These are phyloP conservation scores for Piper betle DNA, from an alignment of 164 flowering plant genomes.

Conservation along the genomic window DNA sequence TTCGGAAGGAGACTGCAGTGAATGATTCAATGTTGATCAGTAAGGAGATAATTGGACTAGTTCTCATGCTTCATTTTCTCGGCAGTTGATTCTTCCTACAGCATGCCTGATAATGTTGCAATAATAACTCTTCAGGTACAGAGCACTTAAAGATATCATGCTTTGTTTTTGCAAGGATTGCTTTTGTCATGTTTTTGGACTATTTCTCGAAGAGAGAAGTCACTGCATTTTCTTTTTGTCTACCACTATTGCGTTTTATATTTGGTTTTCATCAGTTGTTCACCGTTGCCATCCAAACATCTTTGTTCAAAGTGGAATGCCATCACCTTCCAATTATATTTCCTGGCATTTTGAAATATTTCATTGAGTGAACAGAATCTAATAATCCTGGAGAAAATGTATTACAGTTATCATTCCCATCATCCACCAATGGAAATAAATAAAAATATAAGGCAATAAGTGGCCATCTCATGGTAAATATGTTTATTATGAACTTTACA, in stretches of 20 bases:
- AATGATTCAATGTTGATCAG: conserved; percentile 24
- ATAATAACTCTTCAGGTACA: conserved; percentile 72
- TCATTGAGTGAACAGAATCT: not conserved
- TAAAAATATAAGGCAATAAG: not conserved
- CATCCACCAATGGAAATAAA: no score
- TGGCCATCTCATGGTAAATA: not conserved
- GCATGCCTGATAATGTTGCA: conserved; percentile 67
- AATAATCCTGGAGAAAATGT: not conserved
- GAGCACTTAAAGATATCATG: not conserved
- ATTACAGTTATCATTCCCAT: not conserved
- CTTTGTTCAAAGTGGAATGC: no score
- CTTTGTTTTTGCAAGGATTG: not conserved
- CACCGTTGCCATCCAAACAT: not conserved
- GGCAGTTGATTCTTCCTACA: conserved; percentile 55
- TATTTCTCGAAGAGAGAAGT: no score
- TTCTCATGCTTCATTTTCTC: conserved; percentile 47
- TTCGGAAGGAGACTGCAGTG: not conserved
- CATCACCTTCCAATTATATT: not conserved
- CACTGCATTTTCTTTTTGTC: no score
- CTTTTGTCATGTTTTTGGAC: no score
- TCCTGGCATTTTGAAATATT: not conserved
- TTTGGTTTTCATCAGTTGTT: not conserved
- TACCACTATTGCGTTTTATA: no score
- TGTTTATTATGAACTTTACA: conserved; percentile 14
- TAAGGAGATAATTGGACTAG: conserved; percentile 42